Evolutionary conservation across 2,329 filamentous ascomycete genomes (phyloP).

Genomic region (Talaromyces marneffei): DNA sequence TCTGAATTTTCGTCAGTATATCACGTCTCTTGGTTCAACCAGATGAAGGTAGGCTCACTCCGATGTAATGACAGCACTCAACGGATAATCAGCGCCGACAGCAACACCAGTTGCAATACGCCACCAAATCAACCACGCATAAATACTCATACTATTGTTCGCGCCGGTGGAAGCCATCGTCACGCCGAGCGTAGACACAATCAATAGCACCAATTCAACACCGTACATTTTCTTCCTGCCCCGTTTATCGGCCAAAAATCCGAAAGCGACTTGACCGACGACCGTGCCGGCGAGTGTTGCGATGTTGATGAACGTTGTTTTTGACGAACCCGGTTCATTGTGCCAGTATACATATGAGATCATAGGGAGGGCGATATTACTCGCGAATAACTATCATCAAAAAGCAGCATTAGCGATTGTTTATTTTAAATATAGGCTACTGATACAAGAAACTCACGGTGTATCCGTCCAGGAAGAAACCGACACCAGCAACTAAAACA

Average conservation of each 20-base stretch:
- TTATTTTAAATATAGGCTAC: not conserved
- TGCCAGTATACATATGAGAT: slow-evolving; percentile 45
- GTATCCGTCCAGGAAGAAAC: slow-evolving; percentile 47
- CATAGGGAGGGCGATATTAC: slow-evolving; percentile 47
- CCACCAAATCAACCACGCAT: slow-evolving; percentile 45
- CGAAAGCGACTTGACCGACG: slow-evolving; percentile 45
- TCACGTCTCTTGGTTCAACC: not conserved
- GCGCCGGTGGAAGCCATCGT: slow-evolving; percentile 42
- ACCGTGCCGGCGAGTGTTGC: slow-evolving; percentile 44
- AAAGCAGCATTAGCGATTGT: not conserved
- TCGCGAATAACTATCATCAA: slow-evolving; percentile 41
- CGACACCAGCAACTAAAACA: slow-evolving; percentile 44
- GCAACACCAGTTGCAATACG: slow-evolving; percentile 47
- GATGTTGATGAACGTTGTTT: slow-evolving; percentile 40
- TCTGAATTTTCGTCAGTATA: slow-evolving; percentile 23
- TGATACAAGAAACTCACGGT: slow-evolving; percentile 24
- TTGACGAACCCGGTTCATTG: slow-evolving; percentile 29
- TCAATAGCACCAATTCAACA: slow-evolving; percentile 44
- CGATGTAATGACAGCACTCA: slow-evolving; percentile 61
- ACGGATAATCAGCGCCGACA: slow-evolving; percentile 63
- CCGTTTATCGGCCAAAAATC: slow-evolving; percentile 43
- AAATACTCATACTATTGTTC: slow-evolving; percentile 41
- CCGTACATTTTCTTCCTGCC: slow-evolving; percentile 50
- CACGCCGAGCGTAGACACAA: slow-evolving; percentile 43
- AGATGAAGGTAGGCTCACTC: slow-evolving; percentile 45